Evolutionary conservation across 2,329 filamentous ascomycete species (phyloP).

Genomic region (Hansfordia pulvinata): DNA sequence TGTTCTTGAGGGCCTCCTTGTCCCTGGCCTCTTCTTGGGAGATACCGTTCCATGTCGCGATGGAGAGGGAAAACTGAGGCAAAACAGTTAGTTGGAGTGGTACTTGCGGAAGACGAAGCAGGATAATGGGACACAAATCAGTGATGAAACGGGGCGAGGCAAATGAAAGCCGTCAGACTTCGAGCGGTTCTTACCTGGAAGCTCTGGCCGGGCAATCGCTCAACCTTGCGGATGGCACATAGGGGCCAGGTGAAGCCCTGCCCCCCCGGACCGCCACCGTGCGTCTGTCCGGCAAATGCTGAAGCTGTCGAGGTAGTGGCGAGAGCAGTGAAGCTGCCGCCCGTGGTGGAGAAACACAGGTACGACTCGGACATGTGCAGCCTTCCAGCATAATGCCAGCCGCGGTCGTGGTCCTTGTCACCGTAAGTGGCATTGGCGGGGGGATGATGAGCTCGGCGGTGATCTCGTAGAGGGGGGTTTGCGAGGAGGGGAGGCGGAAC

Average conservation of each 20-base stretch:
- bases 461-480: constrained; percentile 92
- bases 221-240: constrained; percentile 81
- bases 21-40: constrained; percentile 32
- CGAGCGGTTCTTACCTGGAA: constrained; percentile 60
- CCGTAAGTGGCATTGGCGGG: constrained; percentile 56
- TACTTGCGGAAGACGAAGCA: no score
- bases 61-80: constrained; percentile 67
- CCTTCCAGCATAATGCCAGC: constrained; percentile 83
- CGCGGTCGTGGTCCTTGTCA: constrained; percentile 57
- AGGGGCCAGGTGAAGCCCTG: constrained; percentile 94
- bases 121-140: no score
- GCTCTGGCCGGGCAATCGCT: constrained; percentile 82
- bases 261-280: constrained; percentile 81
- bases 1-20: constrained; percentile 24
- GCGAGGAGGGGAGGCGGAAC: constrained; percentile 84
- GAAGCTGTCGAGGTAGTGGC: constrained; percentile 70
- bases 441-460: constrained; percentile 87
- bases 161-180: no score
- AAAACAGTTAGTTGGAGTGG: no score
- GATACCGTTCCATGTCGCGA: constrained; percentile 87
- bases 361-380: constrained; percentile 89
- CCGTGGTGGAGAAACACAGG: constrained; percentile 91
- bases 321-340: constrained; percentile 71
- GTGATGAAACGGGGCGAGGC: no score
- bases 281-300: constrained; percentile 81